These are phyloP conservation scores for Hyphodiscus hymeniophilus DNA, from an alignment of 495 filamentous ascomycete genomes.

Conservation along the genomic window DNA sequence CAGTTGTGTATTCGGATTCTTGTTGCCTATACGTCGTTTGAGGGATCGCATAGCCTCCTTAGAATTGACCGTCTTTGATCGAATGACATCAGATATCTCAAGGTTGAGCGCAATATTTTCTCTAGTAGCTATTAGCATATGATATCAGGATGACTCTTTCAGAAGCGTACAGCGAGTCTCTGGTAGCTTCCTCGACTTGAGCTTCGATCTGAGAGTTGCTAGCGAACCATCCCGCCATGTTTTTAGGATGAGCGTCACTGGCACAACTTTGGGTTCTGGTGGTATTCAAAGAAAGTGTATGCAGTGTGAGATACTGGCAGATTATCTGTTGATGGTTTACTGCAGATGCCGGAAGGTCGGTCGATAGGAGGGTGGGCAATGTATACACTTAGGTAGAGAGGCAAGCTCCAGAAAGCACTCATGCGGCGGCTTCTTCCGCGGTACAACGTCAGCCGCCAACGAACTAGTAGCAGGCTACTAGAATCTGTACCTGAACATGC, in stretches of 20 bases:
- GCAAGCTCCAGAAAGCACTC: too few species aligned
- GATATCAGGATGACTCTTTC: background rate
- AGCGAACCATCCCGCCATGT: slow-evolving; percentile 89
- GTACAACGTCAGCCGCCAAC: too few species aligned
- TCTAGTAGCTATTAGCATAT: slow-evolving; percentile 34
- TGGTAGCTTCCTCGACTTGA: slow-evolving; percentile 90
- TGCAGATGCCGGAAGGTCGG: too few species aligned
- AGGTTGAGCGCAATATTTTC: slow-evolving; percentile 96
- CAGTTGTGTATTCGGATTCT: slow-evolving; percentile 92
- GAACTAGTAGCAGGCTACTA: too few species aligned
- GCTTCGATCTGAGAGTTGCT: slow-evolving; percentile 85
- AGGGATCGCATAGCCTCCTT: slow-evolving; percentile 96
- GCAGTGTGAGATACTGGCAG: too few species aligned
- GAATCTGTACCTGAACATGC: too few species aligned
- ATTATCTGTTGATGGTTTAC: too few species aligned
- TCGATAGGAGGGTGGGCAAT: too few species aligned
- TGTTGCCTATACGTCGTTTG: slow-evolving; percentile 87
- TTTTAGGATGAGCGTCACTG: slow-evolving; percentile 23
- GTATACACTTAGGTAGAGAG: too few species aligned
- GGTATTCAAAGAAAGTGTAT: too few species aligned
- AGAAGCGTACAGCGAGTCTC: slow-evolving; percentile 58
- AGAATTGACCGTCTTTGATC: slow-evolving; percentile 92
- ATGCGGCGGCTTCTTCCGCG: too few species aligned
- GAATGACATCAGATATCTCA: slow-evolving; percentile 93
- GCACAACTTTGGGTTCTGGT: background rate